phyloP scores from a whole-genome alignment of 2,329 filamentous ascomycete species.

The Alternaria tenuissima region DNA sequence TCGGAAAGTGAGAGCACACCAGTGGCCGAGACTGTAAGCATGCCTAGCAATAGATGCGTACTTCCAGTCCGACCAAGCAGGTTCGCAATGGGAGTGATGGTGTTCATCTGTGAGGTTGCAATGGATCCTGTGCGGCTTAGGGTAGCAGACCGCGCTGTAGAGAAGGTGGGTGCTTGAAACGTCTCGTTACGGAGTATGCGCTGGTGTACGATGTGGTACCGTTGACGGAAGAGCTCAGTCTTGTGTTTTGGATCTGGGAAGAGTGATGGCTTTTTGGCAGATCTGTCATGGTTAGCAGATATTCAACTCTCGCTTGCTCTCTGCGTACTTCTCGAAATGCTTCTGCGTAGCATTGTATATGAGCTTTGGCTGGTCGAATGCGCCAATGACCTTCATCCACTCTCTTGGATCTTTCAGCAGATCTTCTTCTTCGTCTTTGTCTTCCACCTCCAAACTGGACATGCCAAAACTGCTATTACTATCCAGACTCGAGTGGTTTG shows the following conservation, averaged over 20 bases:
- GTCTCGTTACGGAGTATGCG: constrained; percentile 90
- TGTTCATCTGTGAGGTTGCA: constrained; percentile 67
- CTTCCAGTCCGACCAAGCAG: constrained; percentile 80
- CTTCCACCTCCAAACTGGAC: constrained; percentile 59
- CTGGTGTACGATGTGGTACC: constrained; percentile 92
- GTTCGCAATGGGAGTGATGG: constrained; percentile 84
- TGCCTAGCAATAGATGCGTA: constrained; percentile 84
- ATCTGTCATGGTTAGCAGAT: constrained; percentile 38
- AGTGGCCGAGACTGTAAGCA: constrained; percentile 81
- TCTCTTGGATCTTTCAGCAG: constrained; percentile 72
- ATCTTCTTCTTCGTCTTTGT: constrained; percentile 66
- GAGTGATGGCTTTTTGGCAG: constrained; percentile 52
- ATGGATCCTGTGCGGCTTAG: constrained; percentile 68
- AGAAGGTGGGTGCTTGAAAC: constrained; percentile 84
- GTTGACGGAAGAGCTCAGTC: constrained; percentile 84
- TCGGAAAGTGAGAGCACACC: constrained; percentile 86
- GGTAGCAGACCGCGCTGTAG: constrained; percentile 61
- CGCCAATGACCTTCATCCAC: constrained; percentile 84
- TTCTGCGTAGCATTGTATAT: constrained; percentile 82
- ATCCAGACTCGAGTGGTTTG: constrained; percentile 55
- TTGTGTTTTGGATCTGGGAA: constrained; percentile 82
- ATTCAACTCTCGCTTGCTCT: rapidly evolving
- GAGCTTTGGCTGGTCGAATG: constrained; percentile 84
- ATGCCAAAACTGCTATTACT: constrained; percentile 71
- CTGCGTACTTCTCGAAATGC: constrained; percentile 78